Percentiles rank a stretch among this genome's conserved stretches.
Evolutionary conservation across 176 grass and related monocot genomes (phyloP).

Genomic region (Oryza coarctata): DNA sequence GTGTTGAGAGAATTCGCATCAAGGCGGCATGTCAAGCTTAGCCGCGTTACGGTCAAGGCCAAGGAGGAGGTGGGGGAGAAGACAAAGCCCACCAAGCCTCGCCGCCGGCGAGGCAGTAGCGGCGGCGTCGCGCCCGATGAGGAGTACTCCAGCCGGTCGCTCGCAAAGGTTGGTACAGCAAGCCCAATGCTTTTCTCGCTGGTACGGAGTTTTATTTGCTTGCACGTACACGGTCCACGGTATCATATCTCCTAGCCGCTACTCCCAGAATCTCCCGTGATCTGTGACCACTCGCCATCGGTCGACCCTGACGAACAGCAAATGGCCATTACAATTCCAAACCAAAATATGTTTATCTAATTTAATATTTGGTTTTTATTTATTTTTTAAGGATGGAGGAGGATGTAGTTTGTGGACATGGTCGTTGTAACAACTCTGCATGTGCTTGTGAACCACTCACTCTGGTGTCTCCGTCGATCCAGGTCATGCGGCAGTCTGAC

Average conservation of each 20-base stretch:
- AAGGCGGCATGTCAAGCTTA: slow-evolving; percentile 78
- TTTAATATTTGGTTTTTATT: no score
- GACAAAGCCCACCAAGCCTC: slow-evolving; percentile 25
- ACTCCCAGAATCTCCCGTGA: neutral
- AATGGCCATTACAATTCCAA: neutral
- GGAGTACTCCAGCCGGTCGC: slow-evolving; percentile 43
- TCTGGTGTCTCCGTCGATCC: neutral
- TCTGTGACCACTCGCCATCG: slow-evolving; percentile 4
- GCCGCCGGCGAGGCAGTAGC: slow-evolving; percentile 31
- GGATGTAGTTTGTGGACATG: no score
- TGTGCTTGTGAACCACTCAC: neutral
- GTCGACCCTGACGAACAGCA: neutral
- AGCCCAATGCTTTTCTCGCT: neutral
- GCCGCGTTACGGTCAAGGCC: slow-evolving; percentile 53
- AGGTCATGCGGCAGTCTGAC: slow-evolving; percentile 36
- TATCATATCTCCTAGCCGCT: neutral
- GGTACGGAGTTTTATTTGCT: neutral
- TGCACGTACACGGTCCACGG: neutral
- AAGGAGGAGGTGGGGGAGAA: slow-evolving; percentile 35
- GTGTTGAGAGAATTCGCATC: slow-evolving; percentile 80
- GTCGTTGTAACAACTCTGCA: slow-evolving; percentile 5
- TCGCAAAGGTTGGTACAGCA: slow-evolving; percentile 32
- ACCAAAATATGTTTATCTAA: no score
- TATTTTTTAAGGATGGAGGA: no score
- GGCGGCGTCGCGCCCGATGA: neutral